Percentiles rank a stretch among this genome's conserved stretches.
These are phyloP conservation scores for Salix suchowensis DNA, from an alignment of 345 rosid genomes.

Conservation along the genomic window DNA sequence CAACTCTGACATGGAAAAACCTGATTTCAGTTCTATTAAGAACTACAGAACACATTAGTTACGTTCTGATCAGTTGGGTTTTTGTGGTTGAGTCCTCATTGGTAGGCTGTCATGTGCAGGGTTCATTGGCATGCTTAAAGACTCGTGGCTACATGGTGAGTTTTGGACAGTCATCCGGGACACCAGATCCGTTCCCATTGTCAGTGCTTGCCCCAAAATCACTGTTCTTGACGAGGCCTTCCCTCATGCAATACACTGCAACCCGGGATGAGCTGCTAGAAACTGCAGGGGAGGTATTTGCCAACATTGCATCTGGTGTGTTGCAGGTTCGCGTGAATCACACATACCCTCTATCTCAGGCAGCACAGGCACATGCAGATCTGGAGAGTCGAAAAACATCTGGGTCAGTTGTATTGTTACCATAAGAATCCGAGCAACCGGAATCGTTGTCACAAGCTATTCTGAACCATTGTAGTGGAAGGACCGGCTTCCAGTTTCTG, in stretches of 20 bases:
- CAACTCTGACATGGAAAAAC: neutral
- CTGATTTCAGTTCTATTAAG: neutral
- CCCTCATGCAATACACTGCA: slow-evolving; percentile 60
- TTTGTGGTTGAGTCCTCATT: neutral
- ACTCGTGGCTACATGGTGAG: slow-evolving; percentile 76
- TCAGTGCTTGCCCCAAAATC: slow-evolving; percentile 69
- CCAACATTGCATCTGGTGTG: slow-evolving; percentile 53
- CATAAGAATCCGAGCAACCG: slow-evolving; percentile 22
- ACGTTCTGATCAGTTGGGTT: neutral
- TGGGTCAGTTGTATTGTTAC: slow-evolving; percentile 75
- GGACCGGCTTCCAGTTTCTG: neutral
- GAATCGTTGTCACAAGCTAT: too few species aligned
- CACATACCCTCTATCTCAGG: slow-evolving; percentile 67
- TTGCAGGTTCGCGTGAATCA: slow-evolving; percentile 61
- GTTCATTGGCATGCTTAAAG: slow-evolving; percentile 79
- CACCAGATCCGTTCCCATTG: slow-evolving; percentile 66
- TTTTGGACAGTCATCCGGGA: slow-evolving; percentile 85
- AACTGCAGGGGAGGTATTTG: slow-evolving; percentile 68
- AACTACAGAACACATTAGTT: neutral
- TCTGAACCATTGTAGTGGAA: too few species aligned
- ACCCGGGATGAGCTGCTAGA: slow-evolving; percentile 73
- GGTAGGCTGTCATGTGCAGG: slow-evolving; percentile 32
- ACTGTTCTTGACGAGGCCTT: slow-evolving; percentile 78
- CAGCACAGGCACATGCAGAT: slow-evolving; percentile 70
- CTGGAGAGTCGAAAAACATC: slow-evolving; percentile 67